Conservation (phyloP, 129 eudicot species). For the Artemisia annua region DNA sequence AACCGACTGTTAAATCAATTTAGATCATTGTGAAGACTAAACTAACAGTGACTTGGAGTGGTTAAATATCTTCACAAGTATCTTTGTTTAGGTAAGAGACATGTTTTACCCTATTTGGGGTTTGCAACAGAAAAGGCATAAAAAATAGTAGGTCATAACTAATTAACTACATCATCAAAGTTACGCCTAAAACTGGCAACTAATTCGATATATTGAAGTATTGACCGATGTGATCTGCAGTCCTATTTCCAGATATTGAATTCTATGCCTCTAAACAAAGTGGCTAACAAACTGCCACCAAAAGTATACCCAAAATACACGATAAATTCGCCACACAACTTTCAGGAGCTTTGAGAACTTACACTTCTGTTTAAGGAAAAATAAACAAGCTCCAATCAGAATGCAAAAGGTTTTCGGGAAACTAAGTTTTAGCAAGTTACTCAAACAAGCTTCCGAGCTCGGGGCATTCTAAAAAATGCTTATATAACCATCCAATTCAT, state of each 20-base stretch:
- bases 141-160: background rate
- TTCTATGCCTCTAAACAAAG: background rate
- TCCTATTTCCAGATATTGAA: background rate
- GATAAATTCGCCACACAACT: too few relatives aligned
- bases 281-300: background rate
- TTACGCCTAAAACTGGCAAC: slow-evolving; percentile 17
- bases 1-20: slow-evolving; percentile 3
- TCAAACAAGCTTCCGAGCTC: too few relatives aligned
- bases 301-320: background rate
- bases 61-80: background rate
- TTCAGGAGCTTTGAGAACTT: too few relatives aligned
- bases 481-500: too few relatives aligned
- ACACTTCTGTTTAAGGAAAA: too few relatives aligned
- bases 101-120: background rate
- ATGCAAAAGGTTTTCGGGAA: too few relatives aligned
- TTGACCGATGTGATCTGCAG: slow-evolving; percentile 3
- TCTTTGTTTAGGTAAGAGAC: background rate
- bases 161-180: slow-evolving; percentile 5
- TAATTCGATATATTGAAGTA: background rate
- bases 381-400: too few relatives aligned
- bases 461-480: too few relatives aligned
- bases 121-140: background rate
- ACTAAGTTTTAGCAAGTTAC: too few relatives aligned
- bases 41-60: slow-evolving; percentile 1
- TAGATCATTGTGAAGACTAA: too few relatives aligned